A percentile compares a stretch with the other conserved stretches of the same genome.
These are phyloP conservation scores for Mrakia frigida DNA, from an alignment of 768 basidiomycete genomes.

Conservation along the genomic window DNA sequence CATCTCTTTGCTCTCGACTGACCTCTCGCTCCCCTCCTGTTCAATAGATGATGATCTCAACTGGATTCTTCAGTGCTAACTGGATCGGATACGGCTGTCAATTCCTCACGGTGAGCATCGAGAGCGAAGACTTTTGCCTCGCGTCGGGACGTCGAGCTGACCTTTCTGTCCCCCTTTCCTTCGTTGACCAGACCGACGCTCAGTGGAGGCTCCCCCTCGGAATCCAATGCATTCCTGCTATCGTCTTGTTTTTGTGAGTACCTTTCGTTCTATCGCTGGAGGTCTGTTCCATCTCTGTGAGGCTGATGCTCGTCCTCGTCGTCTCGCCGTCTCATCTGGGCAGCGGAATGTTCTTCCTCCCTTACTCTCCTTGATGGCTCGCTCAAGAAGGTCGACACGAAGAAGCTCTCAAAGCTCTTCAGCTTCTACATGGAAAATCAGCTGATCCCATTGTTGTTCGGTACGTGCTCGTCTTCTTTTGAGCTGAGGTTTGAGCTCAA, in stretches of 20 bases:
- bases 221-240: slow-evolving; percentile 9
- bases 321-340: background rate
- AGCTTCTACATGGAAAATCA: background rate
- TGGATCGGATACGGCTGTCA: slow-evolving; percentile 18
- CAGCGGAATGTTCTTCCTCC: slow-evolving; percentile 11
- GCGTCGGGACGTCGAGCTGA: no score
- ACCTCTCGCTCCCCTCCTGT: no score
- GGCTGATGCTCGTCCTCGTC: background rate
- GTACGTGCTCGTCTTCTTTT: no score
- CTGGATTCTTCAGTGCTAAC: background rate
- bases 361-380: slow-evolving; percentile 17
- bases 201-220: slow-evolving; percentile 1
- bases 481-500: no score
- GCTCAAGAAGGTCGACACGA: slow-evolving; percentile 5
- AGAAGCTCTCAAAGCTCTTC: background rate
- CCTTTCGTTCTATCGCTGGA: background rate
- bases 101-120: background rate
- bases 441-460: background rate
- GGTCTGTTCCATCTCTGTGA: background rate
- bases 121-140: no score
- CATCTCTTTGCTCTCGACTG: no score
- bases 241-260: background rate
- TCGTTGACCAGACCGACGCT: background rate
- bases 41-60: background rate
- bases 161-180: no score